phyloP scores from a whole-genome alignment of 2,329 filamentous ascomycete species.

The Sporothrix globosa region DNA sequence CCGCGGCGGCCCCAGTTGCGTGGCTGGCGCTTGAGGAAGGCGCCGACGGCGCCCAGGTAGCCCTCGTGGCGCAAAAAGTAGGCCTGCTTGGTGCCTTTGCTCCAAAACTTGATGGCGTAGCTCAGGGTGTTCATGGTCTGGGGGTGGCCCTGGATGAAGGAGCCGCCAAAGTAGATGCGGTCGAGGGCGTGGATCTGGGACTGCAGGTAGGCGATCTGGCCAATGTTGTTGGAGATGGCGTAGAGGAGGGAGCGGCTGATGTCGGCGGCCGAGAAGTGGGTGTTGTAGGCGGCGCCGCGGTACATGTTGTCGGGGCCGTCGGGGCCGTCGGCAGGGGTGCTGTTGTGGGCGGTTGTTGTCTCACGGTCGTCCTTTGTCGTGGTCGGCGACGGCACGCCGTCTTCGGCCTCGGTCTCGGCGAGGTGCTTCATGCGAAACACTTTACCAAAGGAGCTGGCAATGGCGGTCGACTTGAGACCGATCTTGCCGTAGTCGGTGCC shows the following conservation, averaged over 20 bases:
- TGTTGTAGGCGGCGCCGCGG: slow-evolving; percentile 40
- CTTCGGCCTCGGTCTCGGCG: slow-evolving; percentile 77
- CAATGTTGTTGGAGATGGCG: slow-evolving; percentile 96
- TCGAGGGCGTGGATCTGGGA: slow-evolving; percentile 90
- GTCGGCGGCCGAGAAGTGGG: slow-evolving; percentile 75
- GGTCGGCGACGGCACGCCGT: slow-evolving; percentile 68
- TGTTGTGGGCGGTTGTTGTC: too few relatives aligned
- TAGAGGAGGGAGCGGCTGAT: slow-evolving; percentile 90
- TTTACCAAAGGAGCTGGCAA: slow-evolving; percentile 95
- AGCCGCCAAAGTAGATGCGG: slow-evolving; percentile 96
- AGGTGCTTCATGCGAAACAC: slow-evolving; percentile 91
- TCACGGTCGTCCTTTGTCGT: slow-evolving; percentile 58
- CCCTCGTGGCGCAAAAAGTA: slow-evolving; percentile 96
- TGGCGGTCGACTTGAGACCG: slow-evolving; percentile 90
- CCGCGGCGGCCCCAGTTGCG: slow-evolving; percentile 86
- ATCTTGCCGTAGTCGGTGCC: slow-evolving; percentile 96
- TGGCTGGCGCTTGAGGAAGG: slow-evolving; percentile 89
- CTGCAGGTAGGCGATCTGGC: slow-evolving; percentile 96
- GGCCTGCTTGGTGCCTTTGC: slow-evolving; percentile 87
- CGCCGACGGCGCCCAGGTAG: slow-evolving; percentile 90
- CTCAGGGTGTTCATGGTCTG: slow-evolving; percentile 98
- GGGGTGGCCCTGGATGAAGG: slow-evolving; percentile 91
- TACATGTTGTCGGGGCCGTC: slow-evolving; percentile 26
- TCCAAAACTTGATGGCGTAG: slow-evolving; percentile 97
- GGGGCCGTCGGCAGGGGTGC: not conserved